phyloP scores from a whole-genome alignment of 345 rosid genomes.

The Triadica sebifera region DNA sequence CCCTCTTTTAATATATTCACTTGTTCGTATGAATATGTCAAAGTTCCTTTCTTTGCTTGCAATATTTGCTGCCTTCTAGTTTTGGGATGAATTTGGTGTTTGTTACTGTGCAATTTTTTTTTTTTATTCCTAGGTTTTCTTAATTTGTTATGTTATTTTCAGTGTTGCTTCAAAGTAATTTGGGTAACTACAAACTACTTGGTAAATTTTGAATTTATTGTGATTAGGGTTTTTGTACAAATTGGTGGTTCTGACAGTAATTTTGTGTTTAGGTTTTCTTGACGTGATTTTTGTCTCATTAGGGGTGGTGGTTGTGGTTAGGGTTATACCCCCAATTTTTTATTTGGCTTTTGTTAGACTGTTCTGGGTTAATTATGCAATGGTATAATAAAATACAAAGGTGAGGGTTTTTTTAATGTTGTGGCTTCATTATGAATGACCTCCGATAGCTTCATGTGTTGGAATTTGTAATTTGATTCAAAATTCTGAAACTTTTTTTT shows the following conservation, averaged over 20 bases:
- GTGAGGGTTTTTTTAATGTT: neutral
- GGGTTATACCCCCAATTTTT: constrained; percentile 13
- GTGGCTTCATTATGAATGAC: neutral
- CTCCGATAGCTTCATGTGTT: neutral
- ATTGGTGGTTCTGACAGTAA: constrained; percentile 1
- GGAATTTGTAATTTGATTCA: no score
- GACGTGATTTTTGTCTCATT: constrained; percentile 7
- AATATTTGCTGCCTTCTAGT: constrained; percentile 4
- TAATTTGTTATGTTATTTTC: neutral
- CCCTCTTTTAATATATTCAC: constrained; percentile 1
- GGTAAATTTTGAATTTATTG: neutral
- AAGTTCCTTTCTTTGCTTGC: constrained; percentile 6
- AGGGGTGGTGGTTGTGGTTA: constrained; percentile 11
- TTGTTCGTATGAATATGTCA: neutral
- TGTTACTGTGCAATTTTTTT: neutral
- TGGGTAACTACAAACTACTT: no score
- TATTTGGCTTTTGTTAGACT: neutral
- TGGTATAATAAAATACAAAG: neutral
- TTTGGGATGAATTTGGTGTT: neutral
- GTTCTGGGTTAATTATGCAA: constrained; percentile 10
- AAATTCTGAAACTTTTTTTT: neutral
- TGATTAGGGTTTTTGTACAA: constrained; percentile 12
- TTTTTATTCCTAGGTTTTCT: neutral
- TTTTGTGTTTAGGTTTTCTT: constrained; percentile 14
- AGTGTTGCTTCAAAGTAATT: no score